Conservation (phyloP, 83 land plant species). For the Thuja plicata region DNA sequence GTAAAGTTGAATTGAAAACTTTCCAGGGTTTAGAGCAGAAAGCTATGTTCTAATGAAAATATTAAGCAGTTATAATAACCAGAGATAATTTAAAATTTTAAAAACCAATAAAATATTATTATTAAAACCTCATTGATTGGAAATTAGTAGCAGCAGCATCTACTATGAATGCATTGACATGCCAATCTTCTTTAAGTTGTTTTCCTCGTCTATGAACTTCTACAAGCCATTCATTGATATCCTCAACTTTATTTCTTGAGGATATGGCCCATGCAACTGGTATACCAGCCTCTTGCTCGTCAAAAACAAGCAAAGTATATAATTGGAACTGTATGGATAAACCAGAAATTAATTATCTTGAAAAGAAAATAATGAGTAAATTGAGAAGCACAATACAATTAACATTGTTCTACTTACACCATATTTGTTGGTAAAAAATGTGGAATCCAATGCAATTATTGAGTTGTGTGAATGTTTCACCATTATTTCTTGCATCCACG, state of each 20-base stretch:
- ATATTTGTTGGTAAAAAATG: neutral
- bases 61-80: too few species aligned
- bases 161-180: neutral
- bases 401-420: neutral
- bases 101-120: too few species aligned
- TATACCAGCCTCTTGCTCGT: neutral
- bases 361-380: too few species aligned
- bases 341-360: neutral
- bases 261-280: neutral
- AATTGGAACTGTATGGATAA: neutral
- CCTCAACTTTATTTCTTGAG: neutral
- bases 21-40: too few species aligned
- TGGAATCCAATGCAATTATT: neutral
- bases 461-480: neutral
- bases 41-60: too few species aligned
- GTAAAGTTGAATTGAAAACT: neutral
- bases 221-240: neutral
- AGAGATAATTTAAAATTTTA: too few species aligned
- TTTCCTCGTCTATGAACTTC: neutral
- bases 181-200: neutral
- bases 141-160: neutral
- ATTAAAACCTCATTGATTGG: too few species aligned
- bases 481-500: neutral
- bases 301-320: too few species aligned
- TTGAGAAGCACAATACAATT: too few species aligned